These are phyloP conservation scores for Colletotrichum paranaense DNA, from an alignment of 2,329 filamentous ascomycete genomes.

Conservation along the genomic window DNA sequence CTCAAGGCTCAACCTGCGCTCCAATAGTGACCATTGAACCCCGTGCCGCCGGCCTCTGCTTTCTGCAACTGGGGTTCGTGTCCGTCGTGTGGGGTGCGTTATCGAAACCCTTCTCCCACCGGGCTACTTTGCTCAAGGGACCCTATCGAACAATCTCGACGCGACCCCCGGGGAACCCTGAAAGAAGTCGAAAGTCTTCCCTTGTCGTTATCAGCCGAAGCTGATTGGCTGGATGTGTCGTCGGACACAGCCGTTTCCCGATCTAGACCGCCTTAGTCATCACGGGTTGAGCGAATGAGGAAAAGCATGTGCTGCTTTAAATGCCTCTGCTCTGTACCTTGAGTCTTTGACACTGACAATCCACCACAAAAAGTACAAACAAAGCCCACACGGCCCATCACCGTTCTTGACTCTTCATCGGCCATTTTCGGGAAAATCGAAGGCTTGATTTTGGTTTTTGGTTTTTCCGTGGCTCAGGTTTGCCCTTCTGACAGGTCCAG, in stretches of 20 bases:
- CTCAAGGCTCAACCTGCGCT: background rate
- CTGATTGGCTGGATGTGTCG: conserved; percentile 16
- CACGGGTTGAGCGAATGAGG: background rate
- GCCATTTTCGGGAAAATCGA: conserved; percentile 18
- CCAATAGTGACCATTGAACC: background rate
- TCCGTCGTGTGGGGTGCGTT: conserved; percentile 26
- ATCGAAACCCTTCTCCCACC: conserved; percentile 3
- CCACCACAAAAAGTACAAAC: background rate
- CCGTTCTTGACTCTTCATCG: background rate
- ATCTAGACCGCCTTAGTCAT: conserved; percentile 17
- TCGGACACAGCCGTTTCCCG: conserved; percentile 33
- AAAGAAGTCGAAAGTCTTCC: conserved; percentile 13
- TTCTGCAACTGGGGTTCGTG: background rate
- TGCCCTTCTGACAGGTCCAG: background rate
- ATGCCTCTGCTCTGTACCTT: background rate
- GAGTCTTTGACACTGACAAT: background rate
- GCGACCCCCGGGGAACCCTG: conserved; percentile 21
- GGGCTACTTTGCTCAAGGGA: background rate
- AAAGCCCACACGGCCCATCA: background rate
- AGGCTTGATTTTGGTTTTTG: background rate
- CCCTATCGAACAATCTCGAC: background rate
- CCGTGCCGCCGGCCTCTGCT: background rate
- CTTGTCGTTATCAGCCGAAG: conserved; percentile 23
- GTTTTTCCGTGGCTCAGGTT: background rate
- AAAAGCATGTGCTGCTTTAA: background rate